Evolutionary conservation across 2,329 filamentous ascomycete genomes (phyloP), one percentile per base, ranked within the genome.

Genomic region (Colletotrichum sublineola): DNA sequence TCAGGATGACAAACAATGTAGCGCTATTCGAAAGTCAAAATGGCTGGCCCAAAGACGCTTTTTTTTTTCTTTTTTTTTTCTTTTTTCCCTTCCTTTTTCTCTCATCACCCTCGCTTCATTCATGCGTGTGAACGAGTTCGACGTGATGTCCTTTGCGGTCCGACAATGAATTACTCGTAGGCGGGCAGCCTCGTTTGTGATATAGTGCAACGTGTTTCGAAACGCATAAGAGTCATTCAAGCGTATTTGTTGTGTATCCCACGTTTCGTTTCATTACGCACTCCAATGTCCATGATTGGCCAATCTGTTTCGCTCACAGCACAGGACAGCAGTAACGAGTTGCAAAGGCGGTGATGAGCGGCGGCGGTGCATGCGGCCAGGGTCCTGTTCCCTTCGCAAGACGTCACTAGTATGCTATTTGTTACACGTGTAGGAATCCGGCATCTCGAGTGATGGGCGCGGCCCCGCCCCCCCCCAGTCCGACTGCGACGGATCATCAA

Each of bases 401-500:
- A 46, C 40, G 24, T 48, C 33, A 15, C 36, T 38, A 42, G 53
- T 36, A 15, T 61, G 24, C 11, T 20, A 18, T 31, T 15, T 1
- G 3, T 29, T 33, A 18, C 14, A 12, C 46, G n/a, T n/a, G n/a
- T 5, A 48, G 9, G 8, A 24, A 48, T 53, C 24, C 11, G 3
- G 14, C 31, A 48, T 60, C 31, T 40, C n/a, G n/a, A n/a, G 44
- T 48, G 55, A 56, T 60, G 48, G 40, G 9, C 38, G 52, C 29
- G 42, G 31, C 58, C 64, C 24, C 24, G 1, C 24, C 24, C 24
- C 24, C 24, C 24, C 31, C 65, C 40, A 69, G 55, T 65, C 66
- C 69, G 53, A 61, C 11, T 64, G 40, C 40, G 48, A 69, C 66
- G 33, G n/a, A 11, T 29, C 63, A 48, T 68, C 40, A 29, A 29